phyloP scores from a whole-genome alignment of 2,329 filamentous ascomycete genomes.

The Fusarium metavorans region DNA sequence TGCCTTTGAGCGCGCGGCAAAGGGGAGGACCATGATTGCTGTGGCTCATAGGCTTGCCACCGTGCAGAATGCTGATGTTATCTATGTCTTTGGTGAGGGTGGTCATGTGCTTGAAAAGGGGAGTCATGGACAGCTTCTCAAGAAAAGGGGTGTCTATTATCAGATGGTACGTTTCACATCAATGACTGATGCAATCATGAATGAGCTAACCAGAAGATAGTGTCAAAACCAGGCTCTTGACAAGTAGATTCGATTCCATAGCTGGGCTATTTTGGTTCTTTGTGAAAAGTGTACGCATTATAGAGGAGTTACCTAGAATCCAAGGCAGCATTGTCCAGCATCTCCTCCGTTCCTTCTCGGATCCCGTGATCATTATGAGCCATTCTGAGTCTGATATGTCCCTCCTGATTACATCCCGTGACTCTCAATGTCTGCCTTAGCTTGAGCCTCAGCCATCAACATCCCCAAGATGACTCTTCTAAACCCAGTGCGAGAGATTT shows the following conservation, averaged over 20 bases:
- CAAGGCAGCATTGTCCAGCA: not conserved
- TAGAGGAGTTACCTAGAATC: not conserved
- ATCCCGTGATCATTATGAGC: not conserved
- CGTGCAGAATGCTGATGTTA: conserved; percentile 81
- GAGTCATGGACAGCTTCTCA: conserved; percentile 63
- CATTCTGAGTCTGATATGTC: not conserved
- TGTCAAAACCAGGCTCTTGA: conserved; percentile 71
- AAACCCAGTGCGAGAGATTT: conserved; percentile 25
- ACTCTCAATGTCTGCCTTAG: not conserved
- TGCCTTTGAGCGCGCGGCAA: conserved; percentile 73
- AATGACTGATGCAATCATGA: not conserved
- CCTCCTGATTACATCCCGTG: conserved; percentile 1
- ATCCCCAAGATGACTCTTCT: not conserved
- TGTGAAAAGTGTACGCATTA: not conserved
- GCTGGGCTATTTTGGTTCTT: not conserved
- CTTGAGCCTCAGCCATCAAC: not conserved
- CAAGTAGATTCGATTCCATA: conserved; percentile 48
- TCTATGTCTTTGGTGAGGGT: conserved; percentile 77
- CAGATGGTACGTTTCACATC: conserved; percentile 62
- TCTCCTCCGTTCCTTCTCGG: not conserved
- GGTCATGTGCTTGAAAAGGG: conserved; percentile 68
- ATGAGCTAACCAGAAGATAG: conserved; percentile 50
- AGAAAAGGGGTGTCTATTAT: conserved; percentile 66
- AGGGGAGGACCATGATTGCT: conserved; percentile 75
- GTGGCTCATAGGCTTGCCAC: conserved; percentile 82